Evolutionary conservation across 2,329 filamentous ascomycete genomes (phyloP).

Genomic region (Aspergillus sp.): DNA sequence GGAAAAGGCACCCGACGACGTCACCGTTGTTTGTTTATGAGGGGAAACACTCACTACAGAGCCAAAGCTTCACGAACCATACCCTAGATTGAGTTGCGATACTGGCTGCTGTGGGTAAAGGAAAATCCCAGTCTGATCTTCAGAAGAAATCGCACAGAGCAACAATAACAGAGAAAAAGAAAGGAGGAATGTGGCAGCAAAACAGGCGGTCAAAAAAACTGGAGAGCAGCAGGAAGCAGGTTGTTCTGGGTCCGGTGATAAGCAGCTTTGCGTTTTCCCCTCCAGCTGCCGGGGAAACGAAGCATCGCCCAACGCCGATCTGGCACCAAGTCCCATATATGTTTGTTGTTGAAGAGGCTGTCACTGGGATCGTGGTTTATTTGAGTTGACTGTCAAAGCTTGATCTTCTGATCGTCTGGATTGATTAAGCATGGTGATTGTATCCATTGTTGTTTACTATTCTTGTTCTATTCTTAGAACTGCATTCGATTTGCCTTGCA

Average conservation of each 20-base stretch:
- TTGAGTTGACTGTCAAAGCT: too few species aligned
- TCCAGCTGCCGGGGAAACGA: slow-evolving; percentile 10
- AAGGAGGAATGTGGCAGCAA: background rate
- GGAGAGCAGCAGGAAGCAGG: background rate
- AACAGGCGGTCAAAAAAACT: background rate
- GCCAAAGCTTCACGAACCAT: background rate
- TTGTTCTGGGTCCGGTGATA: too few species aligned
- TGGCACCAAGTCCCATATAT: background rate
- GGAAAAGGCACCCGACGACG: background rate
- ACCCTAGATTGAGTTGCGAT: background rate
- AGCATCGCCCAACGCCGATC: background rate
- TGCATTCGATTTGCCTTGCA: too few species aligned
- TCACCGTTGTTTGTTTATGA: slow-evolving; percentile 2
- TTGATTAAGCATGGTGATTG: too few species aligned
- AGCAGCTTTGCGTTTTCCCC: too few species aligned
- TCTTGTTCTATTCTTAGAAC: too few species aligned
- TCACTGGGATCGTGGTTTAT: too few species aligned
- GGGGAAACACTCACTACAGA: background rate
- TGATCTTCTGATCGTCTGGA: too few species aligned
- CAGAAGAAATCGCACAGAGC: background rate
- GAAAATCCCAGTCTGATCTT: too few species aligned
- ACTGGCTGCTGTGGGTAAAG: too few species aligned
- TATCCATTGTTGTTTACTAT: too few species aligned
- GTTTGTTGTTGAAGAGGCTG: too few species aligned
- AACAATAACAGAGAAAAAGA: background rate